phyloP scores from a whole-genome alignment of 2,329 filamentous ascomycete genomes.

The Colletotrichum orchidophilum region DNA sequence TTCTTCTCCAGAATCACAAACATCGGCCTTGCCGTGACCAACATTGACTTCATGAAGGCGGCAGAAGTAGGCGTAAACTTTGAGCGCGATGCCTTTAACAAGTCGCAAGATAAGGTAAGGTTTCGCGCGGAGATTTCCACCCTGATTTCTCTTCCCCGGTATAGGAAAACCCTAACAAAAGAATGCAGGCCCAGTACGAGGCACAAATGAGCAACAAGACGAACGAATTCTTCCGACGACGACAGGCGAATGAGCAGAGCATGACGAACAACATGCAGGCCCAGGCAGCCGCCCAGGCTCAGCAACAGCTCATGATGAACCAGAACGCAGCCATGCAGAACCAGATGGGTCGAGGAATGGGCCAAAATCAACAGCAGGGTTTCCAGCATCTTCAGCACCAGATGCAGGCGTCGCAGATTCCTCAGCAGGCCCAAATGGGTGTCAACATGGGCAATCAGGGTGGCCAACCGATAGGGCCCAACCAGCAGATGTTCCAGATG shows the following conservation, averaged over 20 bases:
- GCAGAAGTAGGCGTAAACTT: conserved; percentile 54
- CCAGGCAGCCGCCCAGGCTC: conserved; percentile 50
- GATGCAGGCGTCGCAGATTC: conserved; percentile 64
- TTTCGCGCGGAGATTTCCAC: not conserved
- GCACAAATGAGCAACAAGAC: conserved; percentile 55
- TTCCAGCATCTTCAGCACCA: conserved; percentile 68
- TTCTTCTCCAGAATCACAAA: conserved; percentile 57
- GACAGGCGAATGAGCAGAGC: conserved; percentile 59
- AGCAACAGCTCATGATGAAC: conserved; percentile 61
- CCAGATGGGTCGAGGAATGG: conserved; percentile 61
- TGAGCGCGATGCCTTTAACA: conserved; percentile 58
- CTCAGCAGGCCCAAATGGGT: conserved; percentile 54
- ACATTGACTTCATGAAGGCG: conserved; percentile 51
- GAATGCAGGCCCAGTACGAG: conserved; percentile 58
- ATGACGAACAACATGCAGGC: conserved; percentile 61
- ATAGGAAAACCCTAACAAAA: not conserved
- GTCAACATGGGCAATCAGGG: conserved; percentile 53
- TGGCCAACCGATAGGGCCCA: conserved; percentile 49
- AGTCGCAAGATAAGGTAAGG: conserved; percentile 59
- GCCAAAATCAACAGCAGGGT: conserved; percentile 59
- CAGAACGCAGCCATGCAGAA: conserved; percentile 57
- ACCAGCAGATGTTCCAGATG: conserved; percentile 50
- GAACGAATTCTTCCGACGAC: conserved; percentile 59
- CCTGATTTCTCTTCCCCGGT: conserved; percentile 26
- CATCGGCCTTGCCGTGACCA: conserved; percentile 55